These are phyloP conservation scores for Picocystis salinarum DNA, from an alignment of 139 green algal species.

Conservation along the genomic window DNA sequence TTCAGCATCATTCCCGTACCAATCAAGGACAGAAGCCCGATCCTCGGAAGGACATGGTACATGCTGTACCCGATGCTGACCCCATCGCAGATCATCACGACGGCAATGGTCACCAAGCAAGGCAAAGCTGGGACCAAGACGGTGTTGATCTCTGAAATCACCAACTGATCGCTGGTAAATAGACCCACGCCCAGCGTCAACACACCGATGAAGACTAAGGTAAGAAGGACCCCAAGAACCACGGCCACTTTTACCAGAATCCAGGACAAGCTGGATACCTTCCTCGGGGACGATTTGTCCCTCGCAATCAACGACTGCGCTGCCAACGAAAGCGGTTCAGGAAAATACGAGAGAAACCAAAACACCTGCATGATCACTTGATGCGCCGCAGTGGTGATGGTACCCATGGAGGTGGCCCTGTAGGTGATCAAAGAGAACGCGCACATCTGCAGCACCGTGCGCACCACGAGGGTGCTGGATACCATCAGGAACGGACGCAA, in stretches of 20 bases:
- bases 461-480: conserved; percentile 19
- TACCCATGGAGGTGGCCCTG: conserved; percentile 23
- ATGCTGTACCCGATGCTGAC: conserved; percentile 30
- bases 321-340: conserved; percentile 36
- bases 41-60: too few species aligned
- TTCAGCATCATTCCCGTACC: too few species aligned
- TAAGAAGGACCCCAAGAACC: conserved; percentile 9
- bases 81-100: conserved; percentile 37
- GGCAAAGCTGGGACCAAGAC: conserved; percentile 10
- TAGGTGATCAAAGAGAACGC: conserved; percentile 31
- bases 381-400: conserved; percentile 22
- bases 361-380: conserved; percentile 46
- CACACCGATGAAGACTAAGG: neutral
- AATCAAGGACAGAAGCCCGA: too few species aligned
- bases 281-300: conserved; percentile 13
- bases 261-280: conserved; percentile 4
- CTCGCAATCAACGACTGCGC: conserved; percentile 38
- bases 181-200: too few species aligned
- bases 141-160: conserved; percentile 8
- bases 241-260: conserved; percentile 6
- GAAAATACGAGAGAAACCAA: conserved; percentile 43
- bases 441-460: conserved; percentile 30
- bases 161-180: conserved; percentile 21
- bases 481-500: conserved; percentile 20
- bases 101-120: conserved; percentile 14